phyloP scores from a whole-genome alignment of 768 basidiomycete species.

The Tulasnella sp. region DNA sequence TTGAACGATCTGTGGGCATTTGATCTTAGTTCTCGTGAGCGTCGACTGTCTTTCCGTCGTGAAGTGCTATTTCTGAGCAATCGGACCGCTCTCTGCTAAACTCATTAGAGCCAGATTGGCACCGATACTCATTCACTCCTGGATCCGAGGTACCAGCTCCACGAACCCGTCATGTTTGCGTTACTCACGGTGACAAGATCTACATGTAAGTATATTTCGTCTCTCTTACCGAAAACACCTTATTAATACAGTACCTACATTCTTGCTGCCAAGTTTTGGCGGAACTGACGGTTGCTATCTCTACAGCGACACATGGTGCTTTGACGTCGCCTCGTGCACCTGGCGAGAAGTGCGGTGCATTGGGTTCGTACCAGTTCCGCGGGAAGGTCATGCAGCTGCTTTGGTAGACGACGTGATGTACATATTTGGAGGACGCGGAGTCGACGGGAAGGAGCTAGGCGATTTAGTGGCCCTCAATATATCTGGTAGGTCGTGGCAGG shows the following conservation, averaged over 20 bases:
- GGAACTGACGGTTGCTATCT: conserved; percentile 98
- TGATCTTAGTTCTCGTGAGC: conserved; percentile 77
- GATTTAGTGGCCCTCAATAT: conserved; percentile 97
- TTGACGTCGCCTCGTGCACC: conserved; percentile 68
- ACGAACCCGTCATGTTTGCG: conserved; percentile 87
- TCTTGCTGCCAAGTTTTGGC: conserved; percentile 65
- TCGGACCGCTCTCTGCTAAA: conserved; percentile 43
- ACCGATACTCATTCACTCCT: conserved; percentile 55
- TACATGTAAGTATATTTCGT: conserved; percentile 62
- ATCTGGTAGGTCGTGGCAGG: conserved; percentile 61
- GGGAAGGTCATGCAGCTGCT: conserved; percentile 95
- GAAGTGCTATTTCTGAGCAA: conserved; percentile 63
- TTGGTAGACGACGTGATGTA: conserved; percentile 97
- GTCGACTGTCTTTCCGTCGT: conserved; percentile 73
- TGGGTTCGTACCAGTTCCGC: conserved; percentile 90
- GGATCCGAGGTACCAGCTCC: conserved; percentile 56
- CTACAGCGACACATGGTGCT: conserved; percentile 98
- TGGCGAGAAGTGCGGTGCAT: conserved; percentile 96
- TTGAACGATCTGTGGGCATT: conserved; percentile 75
- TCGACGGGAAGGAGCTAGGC: conserved; percentile 91
- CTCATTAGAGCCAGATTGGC: conserved; percentile 74
- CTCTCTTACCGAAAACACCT: not conserved
- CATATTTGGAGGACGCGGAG: conserved; percentile 93
- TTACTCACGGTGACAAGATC: conserved; percentile 76
- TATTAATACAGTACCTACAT: not conserved